Percentiles rank a stretch among this genome's conserved stretches.
These are phyloP conservation scores for Amanita jacksonii DNA, from an alignment of 768 basidiomycete genomes.

Conservation along the genomic window DNA sequence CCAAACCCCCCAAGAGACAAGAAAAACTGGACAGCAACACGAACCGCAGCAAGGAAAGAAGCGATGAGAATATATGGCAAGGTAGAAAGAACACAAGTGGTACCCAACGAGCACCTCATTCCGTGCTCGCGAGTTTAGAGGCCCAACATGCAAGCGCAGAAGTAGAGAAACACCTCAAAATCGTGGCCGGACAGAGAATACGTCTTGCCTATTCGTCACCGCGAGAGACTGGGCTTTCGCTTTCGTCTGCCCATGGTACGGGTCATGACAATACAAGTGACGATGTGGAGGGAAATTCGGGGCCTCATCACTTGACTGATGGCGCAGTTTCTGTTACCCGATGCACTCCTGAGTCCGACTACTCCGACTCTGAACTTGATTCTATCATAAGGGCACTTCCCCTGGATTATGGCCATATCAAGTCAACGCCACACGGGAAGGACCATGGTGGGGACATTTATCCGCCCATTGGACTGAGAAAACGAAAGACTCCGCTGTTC, in stretches of 20 bases:
- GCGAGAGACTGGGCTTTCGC: constrained; percentile 12
- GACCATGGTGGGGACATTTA: background rate
- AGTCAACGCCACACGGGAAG: background rate
- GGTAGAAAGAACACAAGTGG: background rate
- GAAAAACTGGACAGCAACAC: background rate
- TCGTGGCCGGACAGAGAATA: constrained; percentile 29
- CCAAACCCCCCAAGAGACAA: constrained; percentile 9
- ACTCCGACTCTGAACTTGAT: constrained; percentile 25
- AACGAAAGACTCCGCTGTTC: background rate
- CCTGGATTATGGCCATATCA: constrained; percentile 11
- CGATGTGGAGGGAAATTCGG: too few species aligned
- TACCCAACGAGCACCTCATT: constrained; percentile 12
- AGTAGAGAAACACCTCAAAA: constrained; percentile 27
- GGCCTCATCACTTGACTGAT: background rate
- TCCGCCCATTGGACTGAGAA: constrained; percentile 2
- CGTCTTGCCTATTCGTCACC: constrained; percentile 11
- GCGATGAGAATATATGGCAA: background rate
- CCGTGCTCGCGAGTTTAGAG: constrained; percentile 31
- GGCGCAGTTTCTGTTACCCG: background rate
- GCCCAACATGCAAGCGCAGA: constrained; percentile 32
- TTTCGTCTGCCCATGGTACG: background rate
- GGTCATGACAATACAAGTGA: background rate
- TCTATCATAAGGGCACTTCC: constrained; percentile 16
- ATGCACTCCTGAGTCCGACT: constrained; percentile 24
- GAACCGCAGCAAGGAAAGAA: background rate